A percentile compares a stretch with the other conserved stretches of the same genome.
phyloP scores from a whole-genome alignment of 805 yeast species.

The Saccharomyces kudriavzevii region DNA sequence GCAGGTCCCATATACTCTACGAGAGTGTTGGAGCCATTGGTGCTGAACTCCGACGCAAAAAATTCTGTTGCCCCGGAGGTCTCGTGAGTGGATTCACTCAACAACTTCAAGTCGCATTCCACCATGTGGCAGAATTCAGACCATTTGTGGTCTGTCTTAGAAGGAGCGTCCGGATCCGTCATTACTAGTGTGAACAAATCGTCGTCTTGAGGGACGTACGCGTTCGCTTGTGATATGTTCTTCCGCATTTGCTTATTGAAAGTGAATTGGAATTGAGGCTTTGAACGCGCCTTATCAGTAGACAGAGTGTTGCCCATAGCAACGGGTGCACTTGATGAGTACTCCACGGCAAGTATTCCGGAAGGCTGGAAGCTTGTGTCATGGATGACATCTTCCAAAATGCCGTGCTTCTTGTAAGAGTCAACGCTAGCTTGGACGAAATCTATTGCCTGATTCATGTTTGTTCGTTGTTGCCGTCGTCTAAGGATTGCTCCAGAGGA shows the following conservation, averaged over 20 bases:
- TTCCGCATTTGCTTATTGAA: slow-evolving; percentile 32
- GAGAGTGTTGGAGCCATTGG: slow-evolving; percentile 36
- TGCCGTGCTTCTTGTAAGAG: slow-evolving; percentile 20
- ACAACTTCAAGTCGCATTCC: slow-evolving; percentile 35
- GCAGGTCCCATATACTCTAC: slow-evolving; percentile 72
- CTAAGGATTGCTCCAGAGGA: not conserved
- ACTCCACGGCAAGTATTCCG: slow-evolving; percentile 25
- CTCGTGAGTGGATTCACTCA: slow-evolving; percentile 4
- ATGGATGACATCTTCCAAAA: slow-evolving; percentile 24
- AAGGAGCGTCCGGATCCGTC: slow-evolving; percentile 94
- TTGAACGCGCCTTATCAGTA: slow-evolving; percentile 57
- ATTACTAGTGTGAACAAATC: slow-evolving; percentile 63
- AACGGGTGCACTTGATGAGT: slow-evolving; percentile 34
- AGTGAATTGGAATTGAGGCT: slow-evolving; percentile 62
- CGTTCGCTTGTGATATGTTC: slow-evolving; percentile 11
- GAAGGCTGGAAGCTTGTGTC: slow-evolving; percentile 12
- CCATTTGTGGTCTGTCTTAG: slow-evolving; percentile 75
- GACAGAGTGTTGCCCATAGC: slow-evolving; percentile 69
- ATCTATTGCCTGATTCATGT: slow-evolving; percentile 13
- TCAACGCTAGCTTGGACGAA: slow-evolving; percentile 16
- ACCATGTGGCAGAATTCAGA: slow-evolving; percentile 80
- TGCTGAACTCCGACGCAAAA: slow-evolving; percentile 25
- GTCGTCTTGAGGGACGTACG: slow-evolving; percentile 1
- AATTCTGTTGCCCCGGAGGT: slow-evolving; percentile 3
- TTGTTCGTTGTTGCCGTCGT: not conserved